Evolutionary conservation across 78 protist species (phyloP).

Genomic region (Dictyostelium citrinum): DNA sequence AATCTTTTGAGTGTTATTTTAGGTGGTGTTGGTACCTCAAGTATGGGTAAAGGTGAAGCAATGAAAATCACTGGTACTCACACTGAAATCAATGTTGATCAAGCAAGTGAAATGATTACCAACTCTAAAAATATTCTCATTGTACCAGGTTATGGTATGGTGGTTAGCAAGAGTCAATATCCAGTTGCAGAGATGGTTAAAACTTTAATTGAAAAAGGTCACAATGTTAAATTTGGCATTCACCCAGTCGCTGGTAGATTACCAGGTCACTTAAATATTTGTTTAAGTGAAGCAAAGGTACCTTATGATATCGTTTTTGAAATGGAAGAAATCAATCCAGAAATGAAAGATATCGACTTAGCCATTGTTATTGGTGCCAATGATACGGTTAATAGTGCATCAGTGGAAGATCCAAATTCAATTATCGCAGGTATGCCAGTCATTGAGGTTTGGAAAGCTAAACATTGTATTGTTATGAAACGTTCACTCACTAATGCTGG

Average conservation of each 20-base stretch:
- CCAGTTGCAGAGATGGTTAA: conserved; percentile 90
- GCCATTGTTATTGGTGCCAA: conserved; percentile 93
- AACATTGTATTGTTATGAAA: conserved; percentile 94
- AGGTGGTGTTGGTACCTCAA: conserved; percentile 93
- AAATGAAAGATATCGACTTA: conserved; percentile 86
- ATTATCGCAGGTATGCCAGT: conserved; percentile 99
- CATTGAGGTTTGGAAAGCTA: conserved; percentile 92
- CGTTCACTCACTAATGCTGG: conserved; percentile 95
- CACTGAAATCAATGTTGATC: conserved; percentile 32
- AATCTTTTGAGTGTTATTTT: conserved; percentile 89
- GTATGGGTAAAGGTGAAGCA: conserved; percentile 44
- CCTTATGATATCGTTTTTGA: conserved; percentile 98
- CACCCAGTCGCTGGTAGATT: conserved; percentile 98
- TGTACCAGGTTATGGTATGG: conserved; percentile 99
- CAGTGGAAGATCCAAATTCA: conserved; percentile 95
- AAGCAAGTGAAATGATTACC: conserved; percentile 5
- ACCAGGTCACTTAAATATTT: conserved; percentile 98
- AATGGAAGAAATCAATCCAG: conserved; percentile 98
- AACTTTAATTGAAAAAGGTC: conserved; percentile 76
- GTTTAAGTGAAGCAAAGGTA: conserved; percentile 97
- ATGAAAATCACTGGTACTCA: conserved; percentile 58
- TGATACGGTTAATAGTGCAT: conserved; percentile 98
- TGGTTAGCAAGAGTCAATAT: conserved; percentile 95
- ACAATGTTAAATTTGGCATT: conserved; percentile 90
- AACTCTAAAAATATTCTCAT: conserved; percentile 86